Evolutionary conservation across 2,329 filamentous ascomycete genomes (phyloP).

Genomic region (Aspergillus fischeri): DNA sequence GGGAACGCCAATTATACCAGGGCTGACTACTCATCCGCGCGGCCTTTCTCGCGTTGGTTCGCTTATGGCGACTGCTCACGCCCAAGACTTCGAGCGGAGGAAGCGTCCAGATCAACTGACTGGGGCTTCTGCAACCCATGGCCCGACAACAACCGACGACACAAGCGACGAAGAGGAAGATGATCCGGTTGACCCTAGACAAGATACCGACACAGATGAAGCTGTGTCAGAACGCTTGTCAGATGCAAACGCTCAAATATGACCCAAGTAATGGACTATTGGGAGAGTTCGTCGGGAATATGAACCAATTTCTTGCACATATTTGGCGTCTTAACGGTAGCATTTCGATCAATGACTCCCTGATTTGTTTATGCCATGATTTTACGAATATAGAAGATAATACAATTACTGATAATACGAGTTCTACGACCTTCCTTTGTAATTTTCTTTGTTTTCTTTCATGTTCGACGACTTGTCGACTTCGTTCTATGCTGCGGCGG

Average conservation of each 20-base stretch:
- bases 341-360: not conserved
- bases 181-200: slow-evolving; percentile 14
- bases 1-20: slow-evolving; percentile 22
- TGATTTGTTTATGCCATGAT: not conserved
- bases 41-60: slow-evolving; percentile 54
- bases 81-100: slow-evolving; percentile 86
- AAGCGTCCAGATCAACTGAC: slow-evolving; percentile 48
- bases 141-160: slow-evolving; percentile 33
- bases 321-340: not conserved
- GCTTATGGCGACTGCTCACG: slow-evolving; percentile 79
- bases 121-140: slow-evolving; percentile 30
- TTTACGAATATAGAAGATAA: not conserved
- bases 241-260: slow-evolving; percentile 4
- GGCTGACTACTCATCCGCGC: slow-evolving; percentile 23
- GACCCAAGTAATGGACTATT: not conserved
- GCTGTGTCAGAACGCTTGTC: slow-evolving; percentile 15
- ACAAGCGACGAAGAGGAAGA: slow-evolving; percentile 37
- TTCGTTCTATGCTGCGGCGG: not conserved
- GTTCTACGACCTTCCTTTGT: not conserved
- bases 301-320: not conserved
- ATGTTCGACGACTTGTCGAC: not conserved
- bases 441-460: not conserved
- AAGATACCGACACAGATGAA: slow-evolving; percentile 10
- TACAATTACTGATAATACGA: not conserved
- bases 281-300: not conserved